Evolutionary conservation across 106 monocot species (phyloP).

Genomic region (Vanilla planifolia): DNA sequence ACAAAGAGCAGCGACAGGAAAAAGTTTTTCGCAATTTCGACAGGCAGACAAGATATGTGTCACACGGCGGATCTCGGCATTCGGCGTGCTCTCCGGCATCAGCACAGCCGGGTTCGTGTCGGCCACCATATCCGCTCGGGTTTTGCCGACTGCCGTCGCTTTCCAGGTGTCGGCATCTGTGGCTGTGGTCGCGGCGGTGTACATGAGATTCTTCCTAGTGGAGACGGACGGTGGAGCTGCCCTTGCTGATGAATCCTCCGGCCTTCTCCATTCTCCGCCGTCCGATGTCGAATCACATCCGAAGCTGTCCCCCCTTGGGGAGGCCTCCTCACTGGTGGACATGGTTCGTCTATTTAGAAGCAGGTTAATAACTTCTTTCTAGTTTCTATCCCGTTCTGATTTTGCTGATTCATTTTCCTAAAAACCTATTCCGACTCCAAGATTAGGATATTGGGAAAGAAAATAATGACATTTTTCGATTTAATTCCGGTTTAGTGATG

Average conservation of each 20-base stretch:
- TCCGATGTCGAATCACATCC: conserved; percentile 17
- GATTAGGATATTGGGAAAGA: too few species aligned
- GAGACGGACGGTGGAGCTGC: conserved; percentile 29
- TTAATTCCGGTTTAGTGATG: too few species aligned
- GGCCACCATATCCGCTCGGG: conserved; percentile 58
- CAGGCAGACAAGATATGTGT: conserved; percentile 82
- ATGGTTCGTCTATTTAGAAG: conserved; percentile 63
- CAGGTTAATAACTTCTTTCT: conserved; percentile 40
- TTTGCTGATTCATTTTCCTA: too few species aligned
- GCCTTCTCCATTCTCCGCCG: conserved; percentile 24
- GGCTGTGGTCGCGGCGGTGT: conserved; percentile 36
- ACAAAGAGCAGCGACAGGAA: too few species aligned
- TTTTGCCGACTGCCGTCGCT: conserved; percentile 52
- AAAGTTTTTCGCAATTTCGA: not conserved
- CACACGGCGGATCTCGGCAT: conserved; percentile 51
- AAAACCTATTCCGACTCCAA: too few species aligned
- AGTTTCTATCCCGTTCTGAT: too few species aligned
- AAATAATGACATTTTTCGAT: too few species aligned
- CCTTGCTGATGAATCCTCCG: conserved; percentile 22
- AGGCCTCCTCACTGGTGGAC: conserved; percentile 32
- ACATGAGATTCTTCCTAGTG: conserved; percentile 64
- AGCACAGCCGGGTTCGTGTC: conserved; percentile 67
- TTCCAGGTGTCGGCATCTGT: conserved; percentile 64
- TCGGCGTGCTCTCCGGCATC: conserved; percentile 73
- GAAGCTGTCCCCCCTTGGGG: conserved; percentile 18